Percentiles rank a stretch among this genome's conserved stretches.
Evolutionary conservation across 2,329 filamentous ascomycete genomes (phyloP).

Genomic region (Nemania diffusa): DNA sequence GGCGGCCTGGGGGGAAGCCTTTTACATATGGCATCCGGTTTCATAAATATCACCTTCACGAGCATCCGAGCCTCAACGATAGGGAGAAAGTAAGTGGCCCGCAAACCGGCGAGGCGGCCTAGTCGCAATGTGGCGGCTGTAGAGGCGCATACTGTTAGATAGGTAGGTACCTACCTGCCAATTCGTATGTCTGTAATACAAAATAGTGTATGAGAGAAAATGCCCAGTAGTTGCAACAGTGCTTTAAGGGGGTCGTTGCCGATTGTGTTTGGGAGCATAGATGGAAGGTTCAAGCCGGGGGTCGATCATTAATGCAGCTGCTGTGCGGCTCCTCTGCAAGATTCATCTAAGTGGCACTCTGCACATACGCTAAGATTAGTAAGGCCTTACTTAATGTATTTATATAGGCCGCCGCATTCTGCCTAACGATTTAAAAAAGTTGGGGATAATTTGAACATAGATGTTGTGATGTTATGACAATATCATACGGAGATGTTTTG

Average conservation of each 20-base stretch:
- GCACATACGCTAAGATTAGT: neutral
- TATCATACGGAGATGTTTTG: neutral
- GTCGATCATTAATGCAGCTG: conserved; percentile 46
- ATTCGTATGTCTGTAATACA: neutral
- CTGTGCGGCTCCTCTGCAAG: neutral
- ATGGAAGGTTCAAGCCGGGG: conserved; percentile 34
- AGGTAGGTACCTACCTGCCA: neutral
- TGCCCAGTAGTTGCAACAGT: conserved; percentile 8
- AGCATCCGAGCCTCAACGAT: conserved; percentile 23
- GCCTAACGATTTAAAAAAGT: neutral
- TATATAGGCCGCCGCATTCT: neutral
- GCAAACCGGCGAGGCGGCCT: neutral
- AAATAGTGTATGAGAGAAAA: neutral
- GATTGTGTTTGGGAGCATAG: conserved; percentile 32
- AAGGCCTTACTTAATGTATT: neutral
- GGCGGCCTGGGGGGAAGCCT: conserved; percentile 17
- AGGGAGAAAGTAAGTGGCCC: neutral
- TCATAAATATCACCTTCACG: conserved; percentile 20
- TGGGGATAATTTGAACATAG: neutral
- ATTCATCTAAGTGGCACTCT: neutral
- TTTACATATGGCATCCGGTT: conserved; percentile 34
- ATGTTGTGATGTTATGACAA: neutral
- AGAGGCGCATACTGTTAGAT: neutral
- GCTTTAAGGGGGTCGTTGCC: conserved; percentile 20
- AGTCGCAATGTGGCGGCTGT: neutral